A percentile compares a stretch with the other conserved stretches of the same genome.
Evolutionary conservation across 2,329 filamentous ascomycete genomes (phyloP).

Genomic region (Pyrenochaeta sp.): DNA sequence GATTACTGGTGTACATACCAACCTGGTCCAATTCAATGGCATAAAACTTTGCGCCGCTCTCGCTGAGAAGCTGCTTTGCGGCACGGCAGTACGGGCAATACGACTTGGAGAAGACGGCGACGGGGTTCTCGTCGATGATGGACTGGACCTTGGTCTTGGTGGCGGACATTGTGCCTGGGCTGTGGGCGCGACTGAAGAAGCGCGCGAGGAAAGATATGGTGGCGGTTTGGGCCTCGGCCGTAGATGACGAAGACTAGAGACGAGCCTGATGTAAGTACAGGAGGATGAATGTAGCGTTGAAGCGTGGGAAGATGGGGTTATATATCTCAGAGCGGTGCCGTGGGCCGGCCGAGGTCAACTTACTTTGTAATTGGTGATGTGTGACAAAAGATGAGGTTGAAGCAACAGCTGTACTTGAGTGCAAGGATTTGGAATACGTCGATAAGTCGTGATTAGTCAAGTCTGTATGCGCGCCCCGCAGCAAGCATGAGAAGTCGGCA

Average conservation of each 20-base stretch:
- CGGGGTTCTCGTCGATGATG: constrained; percentile 88
- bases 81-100: constrained; percentile 93
- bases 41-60: constrained; percentile 75
- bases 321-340: not conserved
- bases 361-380: too few species aligned
- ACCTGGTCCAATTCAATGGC: constrained; percentile 85
- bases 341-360: not conserved
- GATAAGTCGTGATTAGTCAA: constrained; percentile 19
- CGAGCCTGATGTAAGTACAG: not conserved
- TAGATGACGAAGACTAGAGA: not conserved
- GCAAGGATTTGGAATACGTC: constrained; percentile 28
- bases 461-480: constrained; percentile 39
- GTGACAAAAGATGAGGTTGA: not conserved
- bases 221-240: constrained; percentile 35
- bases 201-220: constrained; percentile 74
- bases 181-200: constrained; percentile 71
- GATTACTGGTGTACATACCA: constrained; percentile 63
- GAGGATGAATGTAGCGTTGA: not conserved
- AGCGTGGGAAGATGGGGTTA: not conserved
- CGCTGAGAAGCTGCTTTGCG: constrained; percentile 77
- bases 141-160: constrained; percentile 83
- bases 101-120: constrained; percentile 96
- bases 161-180: constrained; percentile 77
- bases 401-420: not conserved
- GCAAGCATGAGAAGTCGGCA: constrained; percentile 18